phyloP scores from a whole-genome alignment of 345 rosid genomes.

The Populus ilicifolia region DNA sequence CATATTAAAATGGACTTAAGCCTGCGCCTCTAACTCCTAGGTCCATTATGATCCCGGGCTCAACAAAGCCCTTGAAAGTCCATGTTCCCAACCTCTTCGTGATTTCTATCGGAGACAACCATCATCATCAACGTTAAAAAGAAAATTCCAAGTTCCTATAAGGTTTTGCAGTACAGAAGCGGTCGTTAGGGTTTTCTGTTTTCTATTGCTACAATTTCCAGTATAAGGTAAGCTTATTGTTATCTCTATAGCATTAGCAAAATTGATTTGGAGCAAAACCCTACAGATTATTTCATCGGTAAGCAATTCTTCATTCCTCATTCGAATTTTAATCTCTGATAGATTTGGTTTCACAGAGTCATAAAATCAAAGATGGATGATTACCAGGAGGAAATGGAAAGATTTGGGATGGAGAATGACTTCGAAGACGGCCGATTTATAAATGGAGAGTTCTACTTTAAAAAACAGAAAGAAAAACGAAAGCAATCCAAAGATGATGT shows the following conservation, averaged over 20 bases:
- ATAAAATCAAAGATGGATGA: slow-evolving; percentile 59
- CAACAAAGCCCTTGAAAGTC: too few species aligned
- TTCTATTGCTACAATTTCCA: neutral
- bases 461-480: slow-evolving; percentile 55
- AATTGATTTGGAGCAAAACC: neutral
- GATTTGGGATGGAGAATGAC: slow-evolving; percentile 77
- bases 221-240: neutral
- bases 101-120: too few species aligned
- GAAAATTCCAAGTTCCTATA: too few species aligned
- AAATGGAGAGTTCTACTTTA: slow-evolving; percentile 62
- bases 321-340: neutral
- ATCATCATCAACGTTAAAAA: too few species aligned
- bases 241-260: too few species aligned
- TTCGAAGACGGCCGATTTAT: slow-evolving; percentile 78
- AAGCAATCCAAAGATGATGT: slow-evolving; percentile 69
- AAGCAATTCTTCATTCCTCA: neutral
- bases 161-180: too few species aligned
- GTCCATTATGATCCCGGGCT: too few species aligned
- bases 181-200: neutral
- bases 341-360: neutral
- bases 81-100: too few species aligned
- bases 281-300: neutral
- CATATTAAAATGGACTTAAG: too few species aligned
- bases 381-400: slow-evolving; percentile 81
- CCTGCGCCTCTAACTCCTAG: too few species aligned